Percentiles rank a stretch among this genome's conserved stretches.
phyloP scores from a whole-genome alignment of 768 basidiomycete genomes.

The Leccinum rimulosum region DNA sequence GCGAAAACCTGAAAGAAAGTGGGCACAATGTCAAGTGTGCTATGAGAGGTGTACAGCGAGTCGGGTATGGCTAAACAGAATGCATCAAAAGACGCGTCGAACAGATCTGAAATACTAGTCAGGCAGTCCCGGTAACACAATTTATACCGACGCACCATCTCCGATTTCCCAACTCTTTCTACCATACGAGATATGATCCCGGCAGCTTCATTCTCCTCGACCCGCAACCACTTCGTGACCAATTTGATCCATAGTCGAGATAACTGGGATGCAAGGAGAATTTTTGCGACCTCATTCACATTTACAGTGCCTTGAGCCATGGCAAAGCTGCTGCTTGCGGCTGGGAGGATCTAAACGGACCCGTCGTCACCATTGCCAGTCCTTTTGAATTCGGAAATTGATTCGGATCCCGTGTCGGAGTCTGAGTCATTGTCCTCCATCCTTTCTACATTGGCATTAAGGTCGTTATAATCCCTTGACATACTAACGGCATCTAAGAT shows the following conservation, averaged over 20 bases:
- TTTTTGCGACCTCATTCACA: constrained; percentile 5
- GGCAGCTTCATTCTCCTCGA: constrained; percentile 45
- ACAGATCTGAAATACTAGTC: constrained; percentile 37
- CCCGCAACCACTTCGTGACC: constrained; percentile 41
- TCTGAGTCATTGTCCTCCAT: constrained; percentile 34
- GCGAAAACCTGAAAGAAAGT: constrained; percentile 46
- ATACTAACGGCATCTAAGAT: constrained; percentile 13
- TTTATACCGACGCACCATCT: constrained; percentile 33
- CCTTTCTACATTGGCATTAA: constrained; percentile 29
- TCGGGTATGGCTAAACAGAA: constrained; percentile 27
- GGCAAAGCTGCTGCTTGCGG: constrained; percentile 35
- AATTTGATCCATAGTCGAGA: constrained; percentile 50
- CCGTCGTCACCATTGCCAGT: constrained; percentile 32
- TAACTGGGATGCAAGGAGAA: constrained; percentile 46
- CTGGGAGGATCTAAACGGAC: no score
- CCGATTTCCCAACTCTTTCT: constrained; percentile 42
- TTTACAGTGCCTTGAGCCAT: constrained; percentile 59
- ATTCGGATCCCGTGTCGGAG: constrained; percentile 29
- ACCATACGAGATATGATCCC: constrained; percentile 44
- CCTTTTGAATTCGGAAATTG: constrained; percentile 16
- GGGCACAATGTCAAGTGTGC: constrained; percentile 35
- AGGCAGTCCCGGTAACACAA: constrained; percentile 22
- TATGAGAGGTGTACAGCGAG: neutral
- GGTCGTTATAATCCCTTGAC: constrained; percentile 9
- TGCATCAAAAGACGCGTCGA: constrained; percentile 46